Base-by-base conservation (phyloP, 495 filamentous ascomycete species). In the Bombardia bombarda region DNA sequence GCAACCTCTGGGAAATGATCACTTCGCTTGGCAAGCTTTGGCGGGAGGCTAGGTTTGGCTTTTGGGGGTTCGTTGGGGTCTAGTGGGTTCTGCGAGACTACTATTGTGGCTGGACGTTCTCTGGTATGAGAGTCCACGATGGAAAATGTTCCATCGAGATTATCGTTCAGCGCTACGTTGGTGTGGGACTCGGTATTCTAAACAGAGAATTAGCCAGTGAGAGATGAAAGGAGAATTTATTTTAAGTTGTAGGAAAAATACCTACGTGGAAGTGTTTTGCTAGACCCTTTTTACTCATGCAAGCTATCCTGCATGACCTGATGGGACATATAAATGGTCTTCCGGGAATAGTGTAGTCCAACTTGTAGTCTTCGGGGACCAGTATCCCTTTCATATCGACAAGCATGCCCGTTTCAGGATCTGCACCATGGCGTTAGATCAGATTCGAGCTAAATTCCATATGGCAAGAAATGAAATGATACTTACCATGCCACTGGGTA, bases 281-380 rank as follows among this genome's bases (percentile, higher is more conserved):
- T 1, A 46, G 32, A n/a, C 16, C 17, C 13, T 3, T 7, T 20
- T 32, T 18, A 7, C n/a, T 8, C 16, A 21, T 50, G 31, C 25
- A 43, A 10, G 30, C 35, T 8, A 20, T 9, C 17, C 51, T 12
- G 35, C 51, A 53, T 1, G 51, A 43, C 17, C 51, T 42, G 25
- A 53, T 20, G 14, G 51, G 51, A 32, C 51, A 53, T 7, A 53
- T 36, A 42, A 42, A 53, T 0, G 42, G 47, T 4, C 47, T 37
- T 14, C 31, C 14, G 16, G 38, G 40, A 12, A 16, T 20, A 1
- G 35, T 43, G 17, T 40, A 12, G n/a, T 50, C 39, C 6, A 43
- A 21, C 7, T 47, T 6, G 24, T 50, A 53, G 2, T 43, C 51
- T 16, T 47, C 47, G 2, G 51, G 51, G 1, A 50, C 47, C 31